Conservation (phyloP, 257 asterid species). For the Solanum dulcamara region DNA sequence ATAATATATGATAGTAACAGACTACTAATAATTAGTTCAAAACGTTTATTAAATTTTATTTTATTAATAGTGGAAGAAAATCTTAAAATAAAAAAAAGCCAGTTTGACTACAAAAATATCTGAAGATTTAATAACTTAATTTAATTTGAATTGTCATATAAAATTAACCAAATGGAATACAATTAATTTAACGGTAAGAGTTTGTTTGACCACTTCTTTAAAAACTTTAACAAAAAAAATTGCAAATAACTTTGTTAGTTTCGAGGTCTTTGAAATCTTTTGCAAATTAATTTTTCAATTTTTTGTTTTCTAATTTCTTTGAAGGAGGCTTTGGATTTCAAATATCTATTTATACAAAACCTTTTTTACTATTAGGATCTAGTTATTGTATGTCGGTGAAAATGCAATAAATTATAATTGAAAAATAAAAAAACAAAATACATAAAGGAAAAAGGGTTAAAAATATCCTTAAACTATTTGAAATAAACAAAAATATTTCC, state of each 20-base stretch:
- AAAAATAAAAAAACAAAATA: no score
- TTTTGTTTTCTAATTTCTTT: no score
- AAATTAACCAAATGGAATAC: neutral
- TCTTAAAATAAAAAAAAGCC: neutral
- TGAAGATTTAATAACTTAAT: neutral
- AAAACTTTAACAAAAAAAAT: neutral
- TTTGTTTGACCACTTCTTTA: neutral
- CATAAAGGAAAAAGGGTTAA: no score
- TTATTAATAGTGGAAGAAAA: neutral
- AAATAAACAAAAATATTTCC: no score
- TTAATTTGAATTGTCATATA: neutral
- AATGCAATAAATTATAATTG: neutral
- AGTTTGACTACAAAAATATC: neutral
- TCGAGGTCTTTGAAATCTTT: neutral
- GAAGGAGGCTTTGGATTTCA: neutral
- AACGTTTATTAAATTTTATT: neutral
- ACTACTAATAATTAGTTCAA: neutral
- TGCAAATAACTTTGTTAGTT: neutral
- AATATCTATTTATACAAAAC: no score
- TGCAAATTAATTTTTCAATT: neutral
- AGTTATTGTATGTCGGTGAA: neutral
- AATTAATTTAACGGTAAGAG: neutral
- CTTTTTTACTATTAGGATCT: neutral
- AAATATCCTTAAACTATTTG: no score
- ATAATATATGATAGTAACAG: neutral